Evolutionary conservation across 148 eudicot species (phyloP), one percentile per base, ranked within the genome.

Genomic region (Rhododendron vialii): DNA sequence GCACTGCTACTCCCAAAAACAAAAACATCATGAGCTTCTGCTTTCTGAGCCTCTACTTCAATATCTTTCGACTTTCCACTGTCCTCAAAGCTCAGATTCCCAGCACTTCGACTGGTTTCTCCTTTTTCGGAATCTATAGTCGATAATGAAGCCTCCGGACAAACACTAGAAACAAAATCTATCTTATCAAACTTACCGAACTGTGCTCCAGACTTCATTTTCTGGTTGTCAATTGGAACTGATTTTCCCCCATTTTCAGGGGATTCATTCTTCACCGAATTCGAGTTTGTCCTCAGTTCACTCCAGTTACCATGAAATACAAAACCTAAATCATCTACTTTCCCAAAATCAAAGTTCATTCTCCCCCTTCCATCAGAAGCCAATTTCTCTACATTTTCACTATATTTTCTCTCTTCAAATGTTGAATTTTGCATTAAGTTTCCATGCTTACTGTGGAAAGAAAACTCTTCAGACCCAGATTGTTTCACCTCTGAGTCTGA

Each of bases 1-100:
- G 83, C 83, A 55, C 36, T 84, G 78, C 71, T 76, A 77, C 84
- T 84, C 65, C 86, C 92, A 86, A 87, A 86, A 50, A 82, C 74
- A 87, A 87, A 89, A 80, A 38, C 85, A 67, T 87, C 90, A 65
- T 51, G 65, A 57, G n/a, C 45, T 51, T 85, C 81, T 61, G 82
- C 51, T 35, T 82, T 84, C 80, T 83, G 85, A 83, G 61, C 48
- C 85, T 80, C 65, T 65, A 28, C 61, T 78, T 36, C 82, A 81
- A 10, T 30, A 33, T 61, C 84, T 35, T 82, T 86, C 86, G 43
- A 69, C 76, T 88, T 80, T 78, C 87, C 85, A 33, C 53, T 33
- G 76, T 77, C 85, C 81, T 84, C 50, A 84, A 86, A 89, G 28
- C 63, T 77, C 78, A 80, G 82, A 33, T 24, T 80, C 28, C 41